Evolutionary conservation across 1,139 yeast genomes (phyloP).

Genomic region (Fermentozyma sake): DNA sequence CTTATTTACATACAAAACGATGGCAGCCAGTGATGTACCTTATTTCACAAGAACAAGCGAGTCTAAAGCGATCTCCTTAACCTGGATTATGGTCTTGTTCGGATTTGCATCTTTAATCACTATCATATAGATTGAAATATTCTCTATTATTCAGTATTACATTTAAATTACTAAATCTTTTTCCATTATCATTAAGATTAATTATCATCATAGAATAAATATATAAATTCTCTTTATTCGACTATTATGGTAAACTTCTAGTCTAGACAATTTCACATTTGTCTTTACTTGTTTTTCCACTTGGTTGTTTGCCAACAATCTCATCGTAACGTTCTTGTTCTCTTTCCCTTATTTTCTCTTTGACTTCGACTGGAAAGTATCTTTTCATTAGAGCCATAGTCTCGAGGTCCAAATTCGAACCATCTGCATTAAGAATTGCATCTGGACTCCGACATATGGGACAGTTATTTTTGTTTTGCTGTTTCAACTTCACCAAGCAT

Average conservation of each 20-base stretch:
- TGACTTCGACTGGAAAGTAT: conserved; percentile 65
- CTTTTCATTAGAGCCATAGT: conserved; percentile 49
- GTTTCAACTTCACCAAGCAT: conserved; percentile 63
- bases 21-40: too few relatives aligned
- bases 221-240: not conserved
- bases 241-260: not conserved
- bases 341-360: conserved; percentile 55
- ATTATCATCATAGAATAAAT: not conserved
- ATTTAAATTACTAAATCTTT: too few relatives aligned
- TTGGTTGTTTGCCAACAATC: too few relatives aligned
- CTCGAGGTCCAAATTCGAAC: conserved; percentile 53
- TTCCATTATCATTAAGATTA: too few relatives aligned
- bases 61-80: too few relatives aligned
- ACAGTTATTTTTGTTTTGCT: conserved; percentile 53
- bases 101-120: too few relatives aligned
- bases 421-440: conserved; percentile 57
- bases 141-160: too few relatives aligned
- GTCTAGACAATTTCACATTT: conserved; percentile 2
- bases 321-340: conserved; percentile 48
- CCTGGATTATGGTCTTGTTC: too few relatives aligned
- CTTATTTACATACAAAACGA: too few relatives aligned
- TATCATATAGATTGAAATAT: too few relatives aligned
- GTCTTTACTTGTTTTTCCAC: conserved; percentile 1
- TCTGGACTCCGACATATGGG: conserved; percentile 58
- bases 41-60: too few relatives aligned